Evolutionary conservation across 768 basidiomycete genomes (phyloP).

Genomic region (Pisolithus sp.): DNA sequence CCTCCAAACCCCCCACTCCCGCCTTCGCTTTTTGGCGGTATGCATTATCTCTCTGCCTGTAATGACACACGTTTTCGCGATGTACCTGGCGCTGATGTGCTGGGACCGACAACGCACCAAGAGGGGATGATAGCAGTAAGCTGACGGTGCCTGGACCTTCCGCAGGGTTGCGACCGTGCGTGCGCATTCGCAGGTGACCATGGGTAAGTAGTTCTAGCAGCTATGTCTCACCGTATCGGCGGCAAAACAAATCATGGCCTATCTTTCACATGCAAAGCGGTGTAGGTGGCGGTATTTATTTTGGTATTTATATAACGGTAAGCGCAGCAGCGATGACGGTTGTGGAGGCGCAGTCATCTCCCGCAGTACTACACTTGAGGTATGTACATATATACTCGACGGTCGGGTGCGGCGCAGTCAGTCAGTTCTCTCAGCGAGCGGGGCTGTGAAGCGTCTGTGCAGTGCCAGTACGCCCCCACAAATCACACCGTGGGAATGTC

Average conservation of each 20-base stretch:
- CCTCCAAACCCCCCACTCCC: conserved; percentile 4
- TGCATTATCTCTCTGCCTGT: conserved; percentile 9
- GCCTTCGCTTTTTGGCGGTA: conserved; percentile 9
- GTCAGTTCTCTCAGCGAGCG: neutral
- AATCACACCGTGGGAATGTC: neutral
- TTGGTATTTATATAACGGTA: too few species aligned
- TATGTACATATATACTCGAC: too few species aligned
- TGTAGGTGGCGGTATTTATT: too few species aligned
- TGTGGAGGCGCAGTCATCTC: too few species aligned
- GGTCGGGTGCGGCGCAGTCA: neutral
- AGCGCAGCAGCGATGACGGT: too few species aligned
- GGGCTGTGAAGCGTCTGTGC: neutral
- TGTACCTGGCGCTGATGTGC: neutral
- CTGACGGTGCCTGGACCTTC: neutral
- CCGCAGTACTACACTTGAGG: too few species aligned
- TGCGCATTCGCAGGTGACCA: neutral
- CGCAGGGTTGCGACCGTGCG: neutral
- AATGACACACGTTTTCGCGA: conserved; percentile 15
- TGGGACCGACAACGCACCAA: neutral
- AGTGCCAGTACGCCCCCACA: neutral
- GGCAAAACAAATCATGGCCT: neutral
- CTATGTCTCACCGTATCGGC: neutral
- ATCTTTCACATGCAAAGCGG: neutral
- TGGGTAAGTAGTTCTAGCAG: neutral
- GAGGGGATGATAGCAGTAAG: neutral